Evolutionary conservation across 768 basidiomycete species (phyloP).

Genomic region (Paxillus involutus): DNA sequence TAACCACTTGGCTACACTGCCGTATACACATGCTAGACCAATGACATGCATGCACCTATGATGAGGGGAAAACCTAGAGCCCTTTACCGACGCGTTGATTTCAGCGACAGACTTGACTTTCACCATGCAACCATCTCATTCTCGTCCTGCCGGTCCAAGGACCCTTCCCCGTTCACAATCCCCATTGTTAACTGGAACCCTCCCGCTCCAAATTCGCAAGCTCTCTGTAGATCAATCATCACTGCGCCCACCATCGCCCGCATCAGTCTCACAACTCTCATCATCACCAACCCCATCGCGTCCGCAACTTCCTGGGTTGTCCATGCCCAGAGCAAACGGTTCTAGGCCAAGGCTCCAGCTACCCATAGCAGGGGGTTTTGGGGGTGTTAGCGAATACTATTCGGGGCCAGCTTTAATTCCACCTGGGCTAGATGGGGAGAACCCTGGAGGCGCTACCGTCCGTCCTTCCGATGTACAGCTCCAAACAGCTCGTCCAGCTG

Average conservation of each 20-base stretch:
- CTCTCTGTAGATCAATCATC: constrained; percentile 24
- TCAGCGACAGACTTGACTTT: constrained; percentile 4
- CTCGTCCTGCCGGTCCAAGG: constrained; percentile 55
- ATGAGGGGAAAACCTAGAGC: not conserved
- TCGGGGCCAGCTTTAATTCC: constrained; percentile 33
- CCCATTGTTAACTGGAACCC: constrained; percentile 36
- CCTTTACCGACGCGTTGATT: constrained; percentile 9
- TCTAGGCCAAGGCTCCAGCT: constrained; percentile 36
- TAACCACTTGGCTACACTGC: constrained; percentile 63
- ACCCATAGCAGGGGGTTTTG: constrained; percentile 25
- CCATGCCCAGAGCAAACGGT: constrained; percentile 18
- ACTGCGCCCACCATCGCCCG: constrained; percentile 28
- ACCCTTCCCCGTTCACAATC: constrained; percentile 42
- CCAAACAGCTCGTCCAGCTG: constrained; percentile 32
- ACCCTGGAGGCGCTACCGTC: constrained; percentile 42
- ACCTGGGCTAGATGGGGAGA: constrained; percentile 34
- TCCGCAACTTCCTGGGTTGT: constrained; percentile 28
- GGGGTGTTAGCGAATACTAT: constrained; percentile 30
- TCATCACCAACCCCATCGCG: constrained; percentile 34
- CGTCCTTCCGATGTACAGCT: constrained; percentile 35
- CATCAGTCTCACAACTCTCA: constrained; percentile 23
- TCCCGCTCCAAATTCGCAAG: constrained; percentile 45
- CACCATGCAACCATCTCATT: constrained; percentile 28
- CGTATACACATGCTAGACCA: not conserved
- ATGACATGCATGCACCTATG: too few relatives aligned